These are phyloP conservation scores for Teratosphaeria epicoccoides DNA, from an alignment of 2,329 filamentous ascomycete genomes.

Conservation along the genomic window DNA sequence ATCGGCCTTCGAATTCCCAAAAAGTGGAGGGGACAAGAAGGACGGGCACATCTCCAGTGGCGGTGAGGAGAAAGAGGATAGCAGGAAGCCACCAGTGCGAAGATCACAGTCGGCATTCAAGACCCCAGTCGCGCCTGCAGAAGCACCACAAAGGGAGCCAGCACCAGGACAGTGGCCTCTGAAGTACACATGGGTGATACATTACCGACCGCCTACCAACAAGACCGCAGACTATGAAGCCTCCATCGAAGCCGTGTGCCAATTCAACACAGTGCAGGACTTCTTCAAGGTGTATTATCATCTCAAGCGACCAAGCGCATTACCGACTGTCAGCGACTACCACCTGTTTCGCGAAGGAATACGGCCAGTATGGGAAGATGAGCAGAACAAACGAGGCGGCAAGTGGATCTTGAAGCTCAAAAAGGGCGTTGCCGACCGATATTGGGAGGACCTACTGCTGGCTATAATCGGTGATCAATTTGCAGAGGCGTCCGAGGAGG, in stretches of 20 bases:
- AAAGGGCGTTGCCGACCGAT: slow-evolving; percentile 92
- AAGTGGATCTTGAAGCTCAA: slow-evolving; percentile 97
- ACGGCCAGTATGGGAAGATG: slow-evolving; percentile 95
- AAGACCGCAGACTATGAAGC: slow-evolving; percentile 99
- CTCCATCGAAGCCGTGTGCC: slow-evolving; percentile 77
- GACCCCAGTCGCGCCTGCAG: slow-evolving; percentile 7
- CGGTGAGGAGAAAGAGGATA: slow-evolving; percentile 28
- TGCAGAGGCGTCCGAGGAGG: slow-evolving; percentile 79
- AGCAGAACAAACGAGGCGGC: slow-evolving; percentile 88
- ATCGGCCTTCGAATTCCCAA: slow-evolving; percentile 67
- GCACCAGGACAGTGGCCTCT: slow-evolving; percentile 40
- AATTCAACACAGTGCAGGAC: slow-evolving; percentile 71
- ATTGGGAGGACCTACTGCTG: slow-evolving; percentile 90
- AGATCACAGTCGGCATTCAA: slow-evolving; percentile 17
- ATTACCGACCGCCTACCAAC: slow-evolving; percentile 91
- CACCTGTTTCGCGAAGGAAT: slow-evolving; percentile 97
- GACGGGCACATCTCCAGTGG: slow-evolving; percentile 37
- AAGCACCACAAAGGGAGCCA: neutral
- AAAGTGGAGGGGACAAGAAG: slow-evolving; percentile 52
- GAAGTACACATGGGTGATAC: slow-evolving; percentile 87
- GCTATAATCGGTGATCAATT: slow-evolving; percentile 93
- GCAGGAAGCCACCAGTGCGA: slow-evolving; percentile 14
- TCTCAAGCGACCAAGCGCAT: slow-evolving; percentile 73
- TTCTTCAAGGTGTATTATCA: slow-evolving; percentile 87
- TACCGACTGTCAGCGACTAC: slow-evolving; percentile 92